Base-by-base conservation (phyloP, 352 stramenopile genomes). In the Phytophthora aleatoria region DNA sequence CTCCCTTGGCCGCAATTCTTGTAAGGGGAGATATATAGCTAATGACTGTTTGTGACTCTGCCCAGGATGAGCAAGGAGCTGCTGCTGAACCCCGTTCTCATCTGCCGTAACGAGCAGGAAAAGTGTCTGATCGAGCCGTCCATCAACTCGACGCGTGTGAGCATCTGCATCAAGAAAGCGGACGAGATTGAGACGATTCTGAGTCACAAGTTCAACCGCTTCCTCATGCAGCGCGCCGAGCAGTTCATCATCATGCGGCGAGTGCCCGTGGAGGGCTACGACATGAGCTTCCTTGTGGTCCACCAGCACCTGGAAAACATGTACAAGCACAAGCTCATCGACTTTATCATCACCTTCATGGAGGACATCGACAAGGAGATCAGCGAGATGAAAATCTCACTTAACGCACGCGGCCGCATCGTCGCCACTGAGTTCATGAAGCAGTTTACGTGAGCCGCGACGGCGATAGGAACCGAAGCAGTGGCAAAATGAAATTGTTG, bases 311-410 rank as follows among this genome's bases (percentile, higher is more conserved):
- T 98, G 42, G 96, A 98, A 73, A 94, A 92, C 61, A 86, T 98
- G 79, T 98, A 97, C 87, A 98, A 98, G 74, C 91, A 98, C 77
- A 98, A 98, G 77, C 79, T 99, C 47, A 95, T 99, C 52, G 92
- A 98, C 75, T 99, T 99, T 64, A 95, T 99, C 74, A 98, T 99
- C 69, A 88, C 96, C 66, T 99, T 99, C 79, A 98, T 99, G 95
- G 93, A 98, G 72, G 96, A 98, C 59, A 98, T 99, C 61, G 95
- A 99, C 83, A 97, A 98, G 78, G 95, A 99, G 73, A 98, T 99
- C 76, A 98, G 92, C 67, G 93, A 92, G 33, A 98, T 99, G 94
- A 98, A 98, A 68, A 98, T 99, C 74, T 94, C 92, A 42, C 83
- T 98, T 43, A 98, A 98, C 67, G 90, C 93, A 10, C 87, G 95